Conservation (phyloP, 2,329 filamentous ascomycete genomes). For the Botrytis tulipae region DNA sequence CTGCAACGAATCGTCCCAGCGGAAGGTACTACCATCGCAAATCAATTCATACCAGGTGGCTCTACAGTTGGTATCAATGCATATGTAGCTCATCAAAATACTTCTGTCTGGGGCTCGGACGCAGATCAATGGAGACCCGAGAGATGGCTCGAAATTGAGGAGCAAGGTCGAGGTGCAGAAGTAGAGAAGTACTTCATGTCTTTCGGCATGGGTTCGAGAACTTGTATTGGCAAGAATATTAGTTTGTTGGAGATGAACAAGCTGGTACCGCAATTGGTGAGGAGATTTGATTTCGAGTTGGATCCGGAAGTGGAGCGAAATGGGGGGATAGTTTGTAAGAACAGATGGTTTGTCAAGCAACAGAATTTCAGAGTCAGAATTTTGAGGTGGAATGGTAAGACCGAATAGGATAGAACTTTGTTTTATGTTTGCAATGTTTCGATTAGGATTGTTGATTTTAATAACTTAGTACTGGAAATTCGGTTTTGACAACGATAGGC, state of each 20-base stretch:
- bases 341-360: slow-evolving; percentile 37
- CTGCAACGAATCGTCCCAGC: slow-evolving; percentile 50
- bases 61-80: slow-evolving; percentile 39
- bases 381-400: background rate
- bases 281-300: slow-evolving; percentile 35
- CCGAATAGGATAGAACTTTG: background rate
- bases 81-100: slow-evolving; percentile 41
- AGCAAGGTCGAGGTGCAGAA: slow-evolving; percentile 46
- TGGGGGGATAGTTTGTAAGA: slow-evolving; percentile 26
- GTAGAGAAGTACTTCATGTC: slow-evolving; percentile 45
- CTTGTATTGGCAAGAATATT: slow-evolving; percentile 47
- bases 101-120: slow-evolving; percentile 49
- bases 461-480: background rate
- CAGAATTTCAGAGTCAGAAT: slow-evolving; percentile 32
- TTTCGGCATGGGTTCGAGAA: slow-evolving; percentile 45
- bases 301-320: slow-evolving; percentile 23
- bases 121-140: slow-evolving; percentile 50
- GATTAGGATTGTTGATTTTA: background rate
- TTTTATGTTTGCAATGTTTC: too few species aligned
- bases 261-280: slow-evolving; percentile 42
- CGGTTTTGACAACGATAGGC: background rate
- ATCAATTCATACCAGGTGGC: slow-evolving; percentile 43
- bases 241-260: slow-evolving; percentile 46
- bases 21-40: slow-evolving; percentile 45
- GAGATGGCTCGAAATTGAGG: slow-evolving; percentile 46